These are phyloP conservation scores for Lecanosticta acicola DNA, from an alignment of 2,329 filamentous ascomycete species.

Conservation along the genomic window DNA sequence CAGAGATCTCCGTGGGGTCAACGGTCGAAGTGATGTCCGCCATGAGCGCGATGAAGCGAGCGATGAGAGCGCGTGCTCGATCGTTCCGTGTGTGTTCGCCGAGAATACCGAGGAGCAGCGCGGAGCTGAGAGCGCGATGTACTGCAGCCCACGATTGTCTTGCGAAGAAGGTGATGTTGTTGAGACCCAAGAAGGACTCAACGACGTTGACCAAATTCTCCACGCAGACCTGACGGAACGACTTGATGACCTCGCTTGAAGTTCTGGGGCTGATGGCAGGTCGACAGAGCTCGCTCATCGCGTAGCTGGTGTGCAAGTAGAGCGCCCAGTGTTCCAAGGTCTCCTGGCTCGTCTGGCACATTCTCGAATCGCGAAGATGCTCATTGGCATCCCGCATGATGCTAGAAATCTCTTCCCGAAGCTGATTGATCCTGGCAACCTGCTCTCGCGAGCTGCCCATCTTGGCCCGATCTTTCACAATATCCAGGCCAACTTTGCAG, in stretches of 20 bases:
- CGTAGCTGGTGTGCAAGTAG: slow-evolving; percentile 58
- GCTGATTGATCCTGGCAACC: slow-evolving; percentile 48
- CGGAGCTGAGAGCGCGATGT: slow-evolving; percentile 38
- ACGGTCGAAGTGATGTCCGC: slow-evolving; percentile 44
- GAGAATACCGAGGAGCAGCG: slow-evolving; percentile 36
- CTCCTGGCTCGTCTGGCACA: slow-evolving; percentile 46
- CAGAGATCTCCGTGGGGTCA: slow-evolving; percentile 44
- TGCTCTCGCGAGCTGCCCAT: slow-evolving; percentile 51
- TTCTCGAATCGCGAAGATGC: slow-evolving; percentile 50
- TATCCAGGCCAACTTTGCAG: slow-evolving; percentile 54
- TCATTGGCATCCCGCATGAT: slow-evolving; percentile 55
- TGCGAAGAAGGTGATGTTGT: slow-evolving; percentile 43
- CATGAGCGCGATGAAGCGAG: slow-evolving; percentile 44
- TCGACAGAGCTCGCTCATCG: slow-evolving; percentile 57
- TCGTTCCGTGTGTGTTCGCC: slow-evolving; percentile 44
- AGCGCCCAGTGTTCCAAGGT: slow-evolving; percentile 57
- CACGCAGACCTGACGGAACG: slow-evolving; percentile 51
- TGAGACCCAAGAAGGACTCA: slow-evolving; percentile 56
- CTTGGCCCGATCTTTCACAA: slow-evolving; percentile 52
- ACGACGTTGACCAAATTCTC: slow-evolving; percentile 52
- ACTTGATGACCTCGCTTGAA: slow-evolving; percentile 42
- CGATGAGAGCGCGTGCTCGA: slow-evolving; percentile 43
- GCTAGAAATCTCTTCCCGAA: slow-evolving; percentile 52
- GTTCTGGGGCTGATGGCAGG: slow-evolving; percentile 52
- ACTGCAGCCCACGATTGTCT: slow-evolving; percentile 34